Conservation (phyloP, 495 filamentous ascomycete species). For the Penicillium longicatenatum region DNA sequence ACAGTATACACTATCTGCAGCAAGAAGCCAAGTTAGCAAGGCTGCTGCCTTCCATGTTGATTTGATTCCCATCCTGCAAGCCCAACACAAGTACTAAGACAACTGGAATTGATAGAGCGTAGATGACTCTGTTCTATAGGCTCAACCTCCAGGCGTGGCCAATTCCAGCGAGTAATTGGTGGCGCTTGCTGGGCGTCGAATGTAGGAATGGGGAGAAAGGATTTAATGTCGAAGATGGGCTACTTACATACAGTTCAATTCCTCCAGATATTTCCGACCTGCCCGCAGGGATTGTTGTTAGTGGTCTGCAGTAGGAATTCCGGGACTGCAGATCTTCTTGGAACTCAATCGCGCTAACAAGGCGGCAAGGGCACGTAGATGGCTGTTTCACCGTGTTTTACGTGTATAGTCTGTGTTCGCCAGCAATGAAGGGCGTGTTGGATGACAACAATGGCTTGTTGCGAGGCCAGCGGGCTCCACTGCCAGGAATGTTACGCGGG, state of each 20-base stretch:
- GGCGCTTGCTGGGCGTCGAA: not conserved
- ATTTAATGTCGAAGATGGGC: not conserved
- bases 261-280: not conserved
- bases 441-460: not conserved
- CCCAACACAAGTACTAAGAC: conserved; percentile 2
- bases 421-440: conserved; percentile 24
- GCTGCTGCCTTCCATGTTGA: conserved; percentile 25
- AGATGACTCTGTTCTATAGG: not conserved
- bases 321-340: conserved; percentile 21
- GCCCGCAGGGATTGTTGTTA: conserved; percentile 18
- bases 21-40: conserved; percentile 43
- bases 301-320: conserved; percentile 21
- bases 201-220: not conserved
- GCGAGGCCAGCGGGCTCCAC: conserved; percentile 5
- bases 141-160: not conserved
- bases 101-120: not conserved
- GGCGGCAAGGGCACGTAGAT: not conserved
- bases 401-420: conserved; percentile 1
- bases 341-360: conserved; percentile 4
- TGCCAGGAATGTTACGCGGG: conserved; percentile 2
- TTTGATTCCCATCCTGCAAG: conserved; percentile 19
- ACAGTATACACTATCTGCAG: conserved; percentile 28
- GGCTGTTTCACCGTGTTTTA: conserved; percentile 2
- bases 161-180: conserved; percentile 3
- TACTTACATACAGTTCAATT: conserved; percentile 23